Evolutionary conservation across 495 filamentous ascomycete species (phyloP).

Genomic region (Penicillium riverlandense): DNA sequence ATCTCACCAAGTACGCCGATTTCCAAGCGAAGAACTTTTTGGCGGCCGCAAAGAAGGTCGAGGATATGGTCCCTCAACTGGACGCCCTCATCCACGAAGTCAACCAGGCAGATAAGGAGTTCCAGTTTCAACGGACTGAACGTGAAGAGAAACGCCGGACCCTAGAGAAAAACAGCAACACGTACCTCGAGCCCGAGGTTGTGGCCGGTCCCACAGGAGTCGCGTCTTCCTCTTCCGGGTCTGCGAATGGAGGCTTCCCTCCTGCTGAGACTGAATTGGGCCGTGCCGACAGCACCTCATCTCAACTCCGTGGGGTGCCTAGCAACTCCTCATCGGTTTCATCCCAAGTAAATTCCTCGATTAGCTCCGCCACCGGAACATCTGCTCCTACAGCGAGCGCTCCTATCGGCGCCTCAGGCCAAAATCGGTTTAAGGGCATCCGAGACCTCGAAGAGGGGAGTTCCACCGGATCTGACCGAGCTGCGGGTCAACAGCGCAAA

Average conservation of each 20-base stretch:
- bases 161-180: conserved; percentile 81
- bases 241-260: conserved; percentile 23
- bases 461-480: conserved; percentile 33
- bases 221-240: conserved; percentile 17
- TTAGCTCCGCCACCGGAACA: conserved; percentile 20
- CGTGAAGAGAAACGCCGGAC: conserved; percentile 85
- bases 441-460: conserved; percentile 84
- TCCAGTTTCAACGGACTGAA: conserved; percentile 85
- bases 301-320: conserved; percentile 46
- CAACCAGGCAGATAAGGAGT: conserved; percentile 87
- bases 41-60: conserved; percentile 75
- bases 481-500: conserved; percentile 57
- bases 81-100: conserved; percentile 90
- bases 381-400: conserved; percentile 26
- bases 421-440: conserved; percentile 76
- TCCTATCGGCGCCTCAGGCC: conserved; percentile 34
- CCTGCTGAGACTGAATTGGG: conserved; percentile 57
- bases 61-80: conserved; percentile 80
- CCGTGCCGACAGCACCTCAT: conserved; percentile 65
- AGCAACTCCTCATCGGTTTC: conserved; percentile 43
- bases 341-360: conserved; percentile 33
- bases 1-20: conserved; percentile 91
- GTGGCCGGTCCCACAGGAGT: conserved; percentile 17
- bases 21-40: conserved; percentile 81
- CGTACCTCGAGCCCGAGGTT: conserved; percentile 69